Conservation (phyloP, 768 basidiomycete species). For the Leccinum imitatum region DNA sequence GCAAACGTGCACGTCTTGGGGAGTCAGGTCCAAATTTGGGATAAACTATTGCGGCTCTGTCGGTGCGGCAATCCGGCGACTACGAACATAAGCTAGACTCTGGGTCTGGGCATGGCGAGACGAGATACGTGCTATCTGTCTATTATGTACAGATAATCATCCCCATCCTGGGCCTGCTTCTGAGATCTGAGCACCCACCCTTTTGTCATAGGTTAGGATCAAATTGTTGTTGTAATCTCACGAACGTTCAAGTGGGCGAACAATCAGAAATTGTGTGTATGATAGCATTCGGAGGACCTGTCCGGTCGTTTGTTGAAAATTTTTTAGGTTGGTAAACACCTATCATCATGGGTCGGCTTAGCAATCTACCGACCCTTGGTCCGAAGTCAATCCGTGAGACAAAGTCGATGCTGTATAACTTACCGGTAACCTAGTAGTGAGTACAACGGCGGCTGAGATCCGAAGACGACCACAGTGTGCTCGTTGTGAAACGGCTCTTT, state of each 20-base stretch:
- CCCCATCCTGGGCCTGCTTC: background rate
- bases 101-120: background rate
- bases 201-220: background rate
- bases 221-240: background rate
- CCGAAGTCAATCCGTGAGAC: background rate
- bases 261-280: background rate
- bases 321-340: background rate
- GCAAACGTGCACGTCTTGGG: background rate
- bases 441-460: background rate
- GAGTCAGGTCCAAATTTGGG: background rate
- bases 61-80: background rate
- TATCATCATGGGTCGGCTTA: background rate
- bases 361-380: background rate
- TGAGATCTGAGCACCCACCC: background rate
- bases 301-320: background rate
- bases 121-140: background rate
- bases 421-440: background rate
- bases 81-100: background rate
- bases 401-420: background rate
- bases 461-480: background rate
- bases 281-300: background rate
- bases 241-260: background rate
- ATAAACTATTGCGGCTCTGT: background rate
- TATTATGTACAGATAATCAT: background rate
- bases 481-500: conserved; percentile 6